A percentile compares a stretch with the other conserved stretches of the same genome.
phyloP scores from a whole-genome alignment of 176 grass and related monocot species.

The Rhynchospora pubera region DNA sequence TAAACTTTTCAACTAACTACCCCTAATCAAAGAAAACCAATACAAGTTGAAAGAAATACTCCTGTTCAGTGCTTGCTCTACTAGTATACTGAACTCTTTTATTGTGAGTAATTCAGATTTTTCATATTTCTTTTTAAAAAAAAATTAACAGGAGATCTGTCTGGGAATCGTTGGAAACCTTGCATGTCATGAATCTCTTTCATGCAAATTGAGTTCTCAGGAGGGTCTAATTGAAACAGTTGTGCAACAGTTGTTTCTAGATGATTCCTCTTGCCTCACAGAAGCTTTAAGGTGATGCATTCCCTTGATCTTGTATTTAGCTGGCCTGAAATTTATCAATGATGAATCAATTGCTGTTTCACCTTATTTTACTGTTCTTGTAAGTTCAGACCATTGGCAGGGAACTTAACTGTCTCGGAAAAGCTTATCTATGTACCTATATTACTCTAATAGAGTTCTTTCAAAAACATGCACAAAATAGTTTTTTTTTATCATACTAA shows the following conservation, averaged over 20 bases:
- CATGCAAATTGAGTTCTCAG: slow-evolving; percentile 44
- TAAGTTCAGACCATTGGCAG: no score
- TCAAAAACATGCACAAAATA: background rate
- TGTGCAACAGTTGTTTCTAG: slow-evolving; percentile 64
- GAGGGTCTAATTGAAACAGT: slow-evolving; percentile 61
- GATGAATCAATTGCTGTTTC: background rate
- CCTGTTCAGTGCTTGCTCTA: background rate
- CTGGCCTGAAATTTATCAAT: background rate
- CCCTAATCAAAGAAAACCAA: background rate
- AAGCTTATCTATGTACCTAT: background rate
- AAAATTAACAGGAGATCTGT: slow-evolving; percentile 69
- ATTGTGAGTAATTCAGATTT: slow-evolving; percentile 6
- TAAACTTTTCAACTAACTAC: background rate
- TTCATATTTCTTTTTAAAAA: slow-evolving; percentile 22
- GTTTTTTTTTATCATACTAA: slow-evolving; percentile 9
- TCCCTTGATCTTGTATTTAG: slow-evolving; percentile 5
- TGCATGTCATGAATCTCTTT: slow-evolving; percentile 68
- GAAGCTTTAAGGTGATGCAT: slow-evolving; percentile 72
- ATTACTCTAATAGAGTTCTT: background rate
- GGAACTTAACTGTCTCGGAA: background rate
- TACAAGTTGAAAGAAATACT: background rate
- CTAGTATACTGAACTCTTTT: slow-evolving; percentile 5
- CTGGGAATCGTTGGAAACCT: slow-evolving; percentile 92
- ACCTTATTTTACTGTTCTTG: slow-evolving; percentile 4
- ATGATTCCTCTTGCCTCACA: slow-evolving; percentile 62